Evolutionary conservation across 78 protist species (phyloP).

Genomic region (Dictyostelium firmibasis): DNA sequence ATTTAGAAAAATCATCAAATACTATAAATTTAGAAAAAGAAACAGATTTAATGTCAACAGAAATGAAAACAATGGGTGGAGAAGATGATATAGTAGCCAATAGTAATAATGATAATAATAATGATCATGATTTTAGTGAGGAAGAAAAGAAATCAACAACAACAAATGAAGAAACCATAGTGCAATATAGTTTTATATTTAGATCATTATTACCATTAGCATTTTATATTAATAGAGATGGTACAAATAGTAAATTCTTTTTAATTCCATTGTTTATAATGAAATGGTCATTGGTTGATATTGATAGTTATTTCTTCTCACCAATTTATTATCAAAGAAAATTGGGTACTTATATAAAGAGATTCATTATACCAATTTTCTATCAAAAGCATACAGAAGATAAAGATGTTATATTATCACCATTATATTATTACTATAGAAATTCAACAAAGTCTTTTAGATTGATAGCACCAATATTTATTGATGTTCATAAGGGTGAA

Average conservation of each 20-base stretch:
- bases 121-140: background rate
- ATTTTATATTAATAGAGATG: background rate
- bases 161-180: no score
- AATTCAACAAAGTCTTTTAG: background rate
- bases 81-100: background rate
- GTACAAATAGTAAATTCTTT: background rate
- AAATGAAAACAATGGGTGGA: background rate
- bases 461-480: constrained; percentile 33
- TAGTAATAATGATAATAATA: no score
- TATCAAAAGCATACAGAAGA: constrained; percentile 20
- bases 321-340: constrained; percentile 17
- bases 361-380: constrained; percentile 40
- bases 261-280: constrained; percentile 20
- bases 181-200: background rate
- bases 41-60: background rate
- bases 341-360: background rate
- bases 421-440: background rate
- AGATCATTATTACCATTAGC: constrained; percentile 40
- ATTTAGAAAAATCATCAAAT: background rate
- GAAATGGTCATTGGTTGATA: background rate
- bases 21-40: background rate
- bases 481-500: constrained; percentile 47
- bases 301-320: background rate
- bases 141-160: background rate
- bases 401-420: constrained; percentile 19